Base-by-base conservation (phyloP, 2,329 filamentous ascomycete genomes). In the Pestalotiopsis sp. region DNA sequence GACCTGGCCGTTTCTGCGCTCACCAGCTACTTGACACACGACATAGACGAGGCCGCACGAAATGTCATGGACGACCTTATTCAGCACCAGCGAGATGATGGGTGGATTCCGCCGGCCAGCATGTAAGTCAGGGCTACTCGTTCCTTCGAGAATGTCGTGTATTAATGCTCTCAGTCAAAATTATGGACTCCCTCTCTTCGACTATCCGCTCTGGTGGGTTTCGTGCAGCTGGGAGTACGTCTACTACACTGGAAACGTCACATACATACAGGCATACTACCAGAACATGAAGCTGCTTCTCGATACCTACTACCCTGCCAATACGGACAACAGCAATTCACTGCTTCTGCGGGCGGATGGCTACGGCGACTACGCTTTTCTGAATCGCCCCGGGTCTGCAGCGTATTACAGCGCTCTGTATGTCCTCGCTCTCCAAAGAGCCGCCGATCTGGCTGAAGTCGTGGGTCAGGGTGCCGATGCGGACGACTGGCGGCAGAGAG, bases 161-260 rank as follows among this genome's bases (percentile, higher is more conserved):
- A 9, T 40, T 59, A 13, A 57, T 23, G 12, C 25, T 27, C 4
- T 7, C 31, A 61, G 81, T 20, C 81, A 79, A 27, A 77, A 81
- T 64, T 87, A 87, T 70, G 81, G 79, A 0, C 80, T 87, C 1
- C 76, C 78, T 0, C 77, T 87, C 0, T 85, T 86, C 56, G 85
- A 87, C 68, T 87, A 87, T 67, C 84, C 85, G 1, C 75, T 87
- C 0, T 86, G 83, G 82, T 87, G 85, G 85, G 81, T 87, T 2
- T 78, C 82, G 7, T 84, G 81, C 68, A 83, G 79, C 67, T 82
- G 81, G 69, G 84, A 87, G 71, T 77, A 83, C 23, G 81, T 86
- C 60, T 78, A 86, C 75, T 86, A 87, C 73, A 86, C 83, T 0
- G 84, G 83, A 12, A 82, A 87, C 72, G 71, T 75, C 0, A 76